These are phyloP conservation scores for Suillus decipiens DNA, from an alignment of 768 basidiomycete genomes.

Conservation along the genomic window DNA sequence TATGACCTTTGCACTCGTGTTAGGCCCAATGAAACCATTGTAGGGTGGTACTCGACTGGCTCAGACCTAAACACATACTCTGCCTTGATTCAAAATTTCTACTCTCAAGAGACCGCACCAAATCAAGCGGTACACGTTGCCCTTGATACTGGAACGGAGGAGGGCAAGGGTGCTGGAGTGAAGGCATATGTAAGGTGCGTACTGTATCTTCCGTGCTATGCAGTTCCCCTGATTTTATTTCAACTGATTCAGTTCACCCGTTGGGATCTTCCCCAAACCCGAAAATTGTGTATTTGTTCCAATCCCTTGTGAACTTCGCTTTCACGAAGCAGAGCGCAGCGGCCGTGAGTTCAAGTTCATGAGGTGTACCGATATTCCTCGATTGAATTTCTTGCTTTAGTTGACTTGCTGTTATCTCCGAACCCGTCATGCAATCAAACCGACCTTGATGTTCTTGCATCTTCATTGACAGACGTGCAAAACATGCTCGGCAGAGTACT, in stretches of 20 bases:
- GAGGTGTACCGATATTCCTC: background rate
- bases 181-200: slow-evolving; percentile 85
- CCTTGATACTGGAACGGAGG: slow-evolving; percentile 80
- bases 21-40: slow-evolving; percentile 85
- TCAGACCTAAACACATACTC: slow-evolving; percentile 90
- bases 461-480: slow-evolving; percentile 69
- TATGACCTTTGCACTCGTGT: slow-evolving; percentile 73
- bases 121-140: slow-evolving; percentile 90
- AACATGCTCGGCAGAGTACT: slow-evolving; percentile 85
- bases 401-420: slow-evolving; percentile 1
- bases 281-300: slow-evolving; percentile 96
- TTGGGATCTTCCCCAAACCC: slow-evolving; percentile 85
- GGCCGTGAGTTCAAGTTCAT: slow-evolving; percentile 59
- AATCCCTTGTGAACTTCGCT: slow-evolving; percentile 83
- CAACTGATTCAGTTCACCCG: slow-evolving; percentile 61
- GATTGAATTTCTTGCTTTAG: slow-evolving; percentile 2
- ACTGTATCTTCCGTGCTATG: slow-evolving; percentile 8
- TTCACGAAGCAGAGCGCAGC: slow-evolving; percentile 81
- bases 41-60: slow-evolving; percentile 90
- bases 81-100: slow-evolving; percentile 97
- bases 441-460: slow-evolving; percentile 76
- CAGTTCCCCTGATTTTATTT: slow-evolving; percentile 15
- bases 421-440: slow-evolving; percentile 55
- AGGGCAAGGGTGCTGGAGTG: slow-evolving; percentile 66
- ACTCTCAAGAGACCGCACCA: slow-evolving; percentile 87